Evolutionary conservation across 148 eudicot species (phyloP).

Genomic region (Salicornia ramosissima): DNA sequence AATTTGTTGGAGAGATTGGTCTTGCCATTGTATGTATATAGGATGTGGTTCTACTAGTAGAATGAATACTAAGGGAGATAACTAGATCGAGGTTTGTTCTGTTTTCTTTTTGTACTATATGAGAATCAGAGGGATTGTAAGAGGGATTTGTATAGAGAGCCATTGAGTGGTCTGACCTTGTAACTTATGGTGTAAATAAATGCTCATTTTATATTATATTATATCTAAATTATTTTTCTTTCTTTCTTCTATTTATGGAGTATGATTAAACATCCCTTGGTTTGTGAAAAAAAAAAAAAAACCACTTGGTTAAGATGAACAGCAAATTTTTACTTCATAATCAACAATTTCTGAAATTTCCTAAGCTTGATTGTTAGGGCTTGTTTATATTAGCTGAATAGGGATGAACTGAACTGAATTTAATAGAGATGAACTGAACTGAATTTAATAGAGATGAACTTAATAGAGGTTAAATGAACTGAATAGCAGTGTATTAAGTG

Average conservation of each 20-base stretch:
- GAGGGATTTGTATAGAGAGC: conserved; percentile 29
- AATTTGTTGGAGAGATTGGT: conserved; percentile 17
- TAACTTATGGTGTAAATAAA: conserved; percentile 34
- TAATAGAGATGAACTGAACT: no score
- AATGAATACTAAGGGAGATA: conserved; percentile 3
- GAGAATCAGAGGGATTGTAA: conserved; percentile 6
- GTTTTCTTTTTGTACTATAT: conserved; percentile 17
- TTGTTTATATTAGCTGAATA: no score
- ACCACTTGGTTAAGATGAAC: no score
- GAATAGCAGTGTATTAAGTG: no score
- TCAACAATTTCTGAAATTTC: no score
- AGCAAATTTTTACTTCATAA: no score
- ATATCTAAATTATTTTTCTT: neutral
- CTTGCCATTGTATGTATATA: conserved; percentile 31
- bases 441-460: no score
- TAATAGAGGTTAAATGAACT: no score
- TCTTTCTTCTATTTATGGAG: neutral
- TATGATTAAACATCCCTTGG: no score
- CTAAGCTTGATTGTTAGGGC: no score
- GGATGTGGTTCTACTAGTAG: conserved; percentile 29
- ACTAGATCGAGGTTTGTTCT: conserved; percentile 5
- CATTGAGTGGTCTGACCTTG: conserved; percentile 24
- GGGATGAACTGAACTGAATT: no score
- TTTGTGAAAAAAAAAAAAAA: no score
- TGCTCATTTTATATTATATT: conserved; percentile 12